Evolutionary conservation across 192 early-diverging fungal genomes (phyloP), one percentile per base, ranked within the genome.

Genomic region (Coemansia sp.): DNA sequence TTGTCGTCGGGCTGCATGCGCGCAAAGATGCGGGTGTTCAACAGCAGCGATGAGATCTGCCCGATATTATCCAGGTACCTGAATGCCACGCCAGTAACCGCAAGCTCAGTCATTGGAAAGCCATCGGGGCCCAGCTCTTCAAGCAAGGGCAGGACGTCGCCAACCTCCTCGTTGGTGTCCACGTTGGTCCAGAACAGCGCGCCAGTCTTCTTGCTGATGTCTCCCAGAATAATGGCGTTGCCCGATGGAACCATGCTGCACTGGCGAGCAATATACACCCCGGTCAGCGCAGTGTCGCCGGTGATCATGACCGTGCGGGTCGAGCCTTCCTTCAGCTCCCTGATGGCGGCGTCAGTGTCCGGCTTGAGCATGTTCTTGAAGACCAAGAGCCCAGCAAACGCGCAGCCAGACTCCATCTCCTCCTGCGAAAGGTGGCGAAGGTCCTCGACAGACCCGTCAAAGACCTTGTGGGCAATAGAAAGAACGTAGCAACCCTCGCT

Each of bases 281-380:
- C 91, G n/a, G 92, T 93, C 48, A 87, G 69, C 4, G 85, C 88
- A 40, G 89, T 90, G 65, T 93, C 92, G 52, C 92, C 92, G 6
- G 92, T 92, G 65, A 93, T 87, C 92, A 93, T 93, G 23, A 91
- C 83, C 17, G 86, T 88, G 46, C 92, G 86, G n/a, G 82, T 86
- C 29, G 78, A 86, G 41, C 90, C 92, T 32, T 71, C 70, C 63
- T 91, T 84, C 53, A 93, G 86, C 69, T 91, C 81, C 52, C 72
- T 63, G 48, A 93, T 83, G 14, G 89, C 87, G 49, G 87, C 82
- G 17, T 70, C 49, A 17, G 91, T 92, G 63, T 92, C 90, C 9
- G 67, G 73, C 76, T 93, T 93, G 9, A 93, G 75, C 70, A 87
- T 81, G 66, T 93, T 93, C 59, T 90, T 84, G 70, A 93, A 92